Evolutionary conservation across 192 early-diverging fungal genomes (phyloP), one percentile per base, ranked within the genome.

Genomic region (Coemansia sp.): DNA sequence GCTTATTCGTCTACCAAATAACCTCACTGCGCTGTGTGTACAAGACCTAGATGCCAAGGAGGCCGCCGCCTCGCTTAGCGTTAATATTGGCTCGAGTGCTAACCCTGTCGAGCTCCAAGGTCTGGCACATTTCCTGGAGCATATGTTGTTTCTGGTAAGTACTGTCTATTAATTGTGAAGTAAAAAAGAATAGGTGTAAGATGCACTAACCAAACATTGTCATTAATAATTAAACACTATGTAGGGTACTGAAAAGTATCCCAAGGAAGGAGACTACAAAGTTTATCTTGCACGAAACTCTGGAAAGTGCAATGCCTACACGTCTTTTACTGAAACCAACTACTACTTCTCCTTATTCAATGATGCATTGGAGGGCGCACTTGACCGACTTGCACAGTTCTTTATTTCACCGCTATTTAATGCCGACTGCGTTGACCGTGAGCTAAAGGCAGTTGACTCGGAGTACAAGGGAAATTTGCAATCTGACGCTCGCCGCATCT

Each of bases 381-480:
- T 92, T 20, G 89, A 90, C 60, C 76, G 91, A 36, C 92, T 95
- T 72, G 87, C 94, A 1, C 90, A 94, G 71, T 97, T 97, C 76
- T 96, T 99, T 73, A 92, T 94, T 18, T 81, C 86, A 12, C 96
- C 97, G 10, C 87, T 97, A 44, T 93, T 97, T 81, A 83, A 86
- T 46, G 87, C 90, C 22, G 87, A 87, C 20, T 92, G 92, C 67
- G 92, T 91, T 16, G 95, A 94, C 33, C 88, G 94, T 12, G 97
- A 99, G 84, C 76, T 97, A 62, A 84, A 87, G 4, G 96, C 94
- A 2, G 94, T 99, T 1, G 94, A 99, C 75, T 96, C 95, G 2
- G 96, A 98, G 66, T 92, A 92, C 78, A 94, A 95, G 64, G 91
- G 92, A 63, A 91, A 94, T 68, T 51, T 94, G 20, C 93, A 94